Percentiles rank a stretch among this genome's conserved stretches.
Conservation (phyloP, 1,284 basidiomycete genomes). For the Microbotryum scabiosae region DNA sequence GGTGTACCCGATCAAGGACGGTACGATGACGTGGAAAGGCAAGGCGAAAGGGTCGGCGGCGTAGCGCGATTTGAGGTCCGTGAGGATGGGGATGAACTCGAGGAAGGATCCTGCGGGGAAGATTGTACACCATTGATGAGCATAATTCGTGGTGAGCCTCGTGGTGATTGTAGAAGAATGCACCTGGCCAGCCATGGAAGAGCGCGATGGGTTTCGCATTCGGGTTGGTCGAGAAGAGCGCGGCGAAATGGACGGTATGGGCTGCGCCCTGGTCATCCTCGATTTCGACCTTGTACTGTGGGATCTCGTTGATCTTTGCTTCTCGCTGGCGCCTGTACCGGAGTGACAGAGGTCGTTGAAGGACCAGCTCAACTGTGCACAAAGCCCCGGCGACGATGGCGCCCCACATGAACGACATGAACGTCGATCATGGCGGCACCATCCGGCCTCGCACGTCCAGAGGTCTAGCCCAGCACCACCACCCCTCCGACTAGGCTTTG, state of each 20-base stretch:
- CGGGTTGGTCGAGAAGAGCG: slow-evolving; percentile 32
- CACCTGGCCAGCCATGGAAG: slow-evolving; percentile 42
- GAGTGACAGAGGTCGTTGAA: neutral
- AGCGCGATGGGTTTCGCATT: slow-evolving; percentile 38
- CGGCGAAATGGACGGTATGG: slow-evolving; percentile 37
- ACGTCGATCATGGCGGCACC: too few relatives aligned
- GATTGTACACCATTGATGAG: neutral
- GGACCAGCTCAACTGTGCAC: neutral
- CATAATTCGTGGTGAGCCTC: too few relatives aligned
- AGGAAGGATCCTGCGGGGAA: slow-evolving; percentile 15
- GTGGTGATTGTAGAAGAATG: slow-evolving; percentile 19
- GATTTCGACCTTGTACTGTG: neutral
- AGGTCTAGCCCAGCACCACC: too few relatives aligned
- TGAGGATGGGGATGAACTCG: slow-evolving; percentile 8
- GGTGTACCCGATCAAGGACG: slow-evolving; percentile 37
- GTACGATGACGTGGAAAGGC: slow-evolving; percentile 35
- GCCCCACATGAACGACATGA: too few relatives aligned
- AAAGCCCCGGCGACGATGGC: neutral
- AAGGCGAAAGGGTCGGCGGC: neutral
- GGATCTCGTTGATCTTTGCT: slow-evolving; percentile 12
- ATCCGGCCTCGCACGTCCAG: too few relatives aligned
- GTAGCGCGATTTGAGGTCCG: slow-evolving; percentile 1
- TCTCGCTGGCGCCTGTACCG: slow-evolving; percentile 3
- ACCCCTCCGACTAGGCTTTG: too few relatives aligned
- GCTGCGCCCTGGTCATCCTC: slow-evolving; percentile 3